Percentiles rank a stretch among this genome's conserved stretches.
These are phyloP conservation scores for Lophiostoma macrostomum DNA, from an alignment of 495 filamentous ascomycete genomes.

Conservation along the genomic window DNA sequence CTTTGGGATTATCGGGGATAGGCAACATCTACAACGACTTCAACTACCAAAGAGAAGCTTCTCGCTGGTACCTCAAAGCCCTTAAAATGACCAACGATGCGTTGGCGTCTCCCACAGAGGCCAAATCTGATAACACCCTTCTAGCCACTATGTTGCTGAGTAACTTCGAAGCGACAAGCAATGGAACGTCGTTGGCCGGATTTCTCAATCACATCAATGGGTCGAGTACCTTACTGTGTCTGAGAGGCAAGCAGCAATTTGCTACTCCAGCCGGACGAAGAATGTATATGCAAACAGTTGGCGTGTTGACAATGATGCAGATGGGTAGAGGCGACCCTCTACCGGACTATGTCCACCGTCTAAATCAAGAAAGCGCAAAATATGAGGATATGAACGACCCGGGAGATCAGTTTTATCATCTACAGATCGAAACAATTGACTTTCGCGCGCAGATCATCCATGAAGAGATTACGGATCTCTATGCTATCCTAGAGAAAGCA, in stretches of 20 bases:
- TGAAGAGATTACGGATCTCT: constrained; percentile 4
- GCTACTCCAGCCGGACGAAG: constrained; percentile 52
- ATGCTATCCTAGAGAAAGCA: constrained; percentile 12
- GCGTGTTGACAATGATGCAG: constrained; percentile 10
- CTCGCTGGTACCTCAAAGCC: constrained; percentile 49
- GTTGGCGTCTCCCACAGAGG: constrained; percentile 51
- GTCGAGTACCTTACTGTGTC: constrained; percentile 53
- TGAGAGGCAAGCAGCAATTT: constrained; percentile 58
- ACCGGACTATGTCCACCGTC: constrained; percentile 11
- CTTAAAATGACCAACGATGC: constrained; percentile 53
- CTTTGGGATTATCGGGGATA: constrained; percentile 53
- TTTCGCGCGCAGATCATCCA: constrained; percentile 17
- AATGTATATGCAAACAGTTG: constrained; percentile 51
- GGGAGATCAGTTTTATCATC: constrained; percentile 11
- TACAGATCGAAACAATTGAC: constrained; percentile 4
- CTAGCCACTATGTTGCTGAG: constrained; percentile 60
- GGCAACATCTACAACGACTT: constrained; percentile 43
- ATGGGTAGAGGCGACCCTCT: constrained; percentile 4
- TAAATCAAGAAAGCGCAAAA: constrained; percentile 12
- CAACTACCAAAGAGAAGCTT: constrained; percentile 43
- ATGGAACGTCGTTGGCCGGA: constrained; percentile 24
- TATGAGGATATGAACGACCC: constrained; percentile 1
- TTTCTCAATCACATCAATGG: constrained; percentile 62
- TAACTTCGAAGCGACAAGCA: constrained; percentile 42
- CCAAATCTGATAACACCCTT: constrained; percentile 59